Conservation (phyloP, 345 rosid genomes). For the Eucalyptus paniculata region DNA sequence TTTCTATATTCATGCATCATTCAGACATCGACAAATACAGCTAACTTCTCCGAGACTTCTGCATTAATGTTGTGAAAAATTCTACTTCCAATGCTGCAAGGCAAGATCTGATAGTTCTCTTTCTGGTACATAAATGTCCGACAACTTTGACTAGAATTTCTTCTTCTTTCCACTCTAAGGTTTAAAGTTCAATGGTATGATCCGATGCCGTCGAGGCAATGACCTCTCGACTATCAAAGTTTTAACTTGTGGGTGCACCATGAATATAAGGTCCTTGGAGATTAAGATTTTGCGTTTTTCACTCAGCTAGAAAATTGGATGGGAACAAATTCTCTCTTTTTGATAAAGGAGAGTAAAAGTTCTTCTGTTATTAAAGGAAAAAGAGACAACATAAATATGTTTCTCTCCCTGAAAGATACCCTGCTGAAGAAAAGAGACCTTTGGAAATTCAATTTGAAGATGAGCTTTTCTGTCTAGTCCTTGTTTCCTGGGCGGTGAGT, state of each 20-base stretch:
- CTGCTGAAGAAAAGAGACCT: not conserved
- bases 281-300: not conserved
- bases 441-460: not conserved
- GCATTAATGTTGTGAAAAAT: not conserved
- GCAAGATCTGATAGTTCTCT: not conserved
- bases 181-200: not conserved
- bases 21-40: not conserved
- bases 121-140: not conserved
- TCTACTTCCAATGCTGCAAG: not conserved
- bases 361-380: not conserved
- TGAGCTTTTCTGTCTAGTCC: not conserved
- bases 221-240: not conserved
- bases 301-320: not conserved
- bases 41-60: not conserved
- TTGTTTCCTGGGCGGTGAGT: not conserved
- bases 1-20: not conserved
- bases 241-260: not conserved
- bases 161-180: not conserved
- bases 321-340: not conserved
- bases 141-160: not conserved
- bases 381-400: not conserved
- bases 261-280: not conserved
- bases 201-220: not conserved
- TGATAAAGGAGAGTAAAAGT: not conserved
- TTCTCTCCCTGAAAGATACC: not conserved